Conservation (phyloP, 2,329 filamentous ascomycete species). For the Fusarium sp. region DNA sequence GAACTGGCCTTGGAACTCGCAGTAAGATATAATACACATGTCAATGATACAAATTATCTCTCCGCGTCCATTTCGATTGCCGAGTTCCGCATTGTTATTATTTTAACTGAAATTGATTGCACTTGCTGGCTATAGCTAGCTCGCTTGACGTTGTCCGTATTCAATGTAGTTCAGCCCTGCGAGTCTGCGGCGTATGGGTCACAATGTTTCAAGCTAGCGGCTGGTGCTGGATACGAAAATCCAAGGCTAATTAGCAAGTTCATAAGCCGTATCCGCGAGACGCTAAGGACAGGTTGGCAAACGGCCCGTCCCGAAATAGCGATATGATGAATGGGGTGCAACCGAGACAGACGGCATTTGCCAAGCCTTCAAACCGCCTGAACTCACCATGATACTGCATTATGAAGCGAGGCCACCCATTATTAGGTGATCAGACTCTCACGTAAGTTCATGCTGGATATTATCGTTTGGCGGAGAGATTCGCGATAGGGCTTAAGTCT, state of each 20-base stretch:
- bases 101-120: neutral
- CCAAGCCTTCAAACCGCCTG: neutral
- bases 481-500: neutral
- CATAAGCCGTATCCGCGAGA: neutral
- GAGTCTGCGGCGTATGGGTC: neutral
- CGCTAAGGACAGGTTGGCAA: neutral
- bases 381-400: neutral
- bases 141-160: neutral
- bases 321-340: neutral
- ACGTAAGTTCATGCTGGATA: neutral
- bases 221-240: neutral
- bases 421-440: neutral
- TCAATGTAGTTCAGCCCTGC: neutral
- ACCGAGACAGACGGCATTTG: neutral
- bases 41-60: neutral
- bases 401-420: neutral
- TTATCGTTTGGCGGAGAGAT: neutral
- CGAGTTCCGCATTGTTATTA: neutral
- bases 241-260: neutral
- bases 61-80: accelerated
- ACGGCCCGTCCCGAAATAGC: neutral
- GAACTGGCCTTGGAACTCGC: slow-evolving; percentile 11
- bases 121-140: too few relatives aligned
- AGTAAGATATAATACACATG: neutral
- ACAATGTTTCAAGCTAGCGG: neutral